Percentiles rank a stretch among this genome's conserved stretches.
These are phyloP conservation scores for Ashbya aceris DNA, from an alignment of 1,139 yeast species.

Conservation along the genomic window DNA sequence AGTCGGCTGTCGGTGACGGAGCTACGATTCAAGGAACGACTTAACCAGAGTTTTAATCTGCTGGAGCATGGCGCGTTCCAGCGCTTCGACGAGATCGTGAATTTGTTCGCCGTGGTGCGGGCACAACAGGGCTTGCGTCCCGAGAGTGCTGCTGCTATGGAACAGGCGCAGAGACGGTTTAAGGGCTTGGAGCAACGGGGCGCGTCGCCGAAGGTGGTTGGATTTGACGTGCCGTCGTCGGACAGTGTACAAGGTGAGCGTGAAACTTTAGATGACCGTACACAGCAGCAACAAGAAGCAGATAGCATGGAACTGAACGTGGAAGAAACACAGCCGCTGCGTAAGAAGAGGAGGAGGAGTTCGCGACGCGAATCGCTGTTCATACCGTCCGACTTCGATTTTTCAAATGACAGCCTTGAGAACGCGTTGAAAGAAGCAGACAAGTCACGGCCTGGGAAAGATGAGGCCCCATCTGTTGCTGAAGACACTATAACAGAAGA, in stretches of 20 bases:
- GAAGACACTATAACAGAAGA: not conserved
- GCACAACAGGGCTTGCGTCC: constrained; percentile 28
- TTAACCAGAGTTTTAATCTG: constrained; percentile 30
- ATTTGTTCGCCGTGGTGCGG: constrained; percentile 33
- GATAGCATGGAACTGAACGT: constrained; percentile 8
- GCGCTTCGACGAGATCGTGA: constrained; percentile 39
- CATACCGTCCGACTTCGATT: constrained; percentile 27
- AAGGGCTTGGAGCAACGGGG: not conserved
- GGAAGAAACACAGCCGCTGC: constrained; percentile 9
- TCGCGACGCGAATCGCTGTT: constrained; percentile 34
- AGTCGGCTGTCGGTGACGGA: constrained; percentile 30
- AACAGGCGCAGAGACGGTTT: not conserved
- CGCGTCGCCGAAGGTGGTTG: constrained; percentile 2
- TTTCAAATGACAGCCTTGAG: constrained; percentile 13
- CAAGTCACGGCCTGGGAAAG: constrained; percentile 1
- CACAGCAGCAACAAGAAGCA: not conserved
- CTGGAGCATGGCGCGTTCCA: constrained; percentile 37
- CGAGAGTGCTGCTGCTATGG: too few relatives aligned
- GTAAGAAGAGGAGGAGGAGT: constrained; percentile 31
- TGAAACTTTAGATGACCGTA: not conserved
- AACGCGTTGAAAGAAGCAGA: constrained; percentile 17
- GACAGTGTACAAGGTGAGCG: not conserved
- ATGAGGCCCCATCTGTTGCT: not conserved
- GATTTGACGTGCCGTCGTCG: not conserved
- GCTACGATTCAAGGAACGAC: constrained; percentile 26